Percentiles rank a stretch among this genome's conserved stretches.
Evolutionary conservation across 495 filamentous ascomycete species (phyloP).

Genomic region (Xylaria cubensis): DNA sequence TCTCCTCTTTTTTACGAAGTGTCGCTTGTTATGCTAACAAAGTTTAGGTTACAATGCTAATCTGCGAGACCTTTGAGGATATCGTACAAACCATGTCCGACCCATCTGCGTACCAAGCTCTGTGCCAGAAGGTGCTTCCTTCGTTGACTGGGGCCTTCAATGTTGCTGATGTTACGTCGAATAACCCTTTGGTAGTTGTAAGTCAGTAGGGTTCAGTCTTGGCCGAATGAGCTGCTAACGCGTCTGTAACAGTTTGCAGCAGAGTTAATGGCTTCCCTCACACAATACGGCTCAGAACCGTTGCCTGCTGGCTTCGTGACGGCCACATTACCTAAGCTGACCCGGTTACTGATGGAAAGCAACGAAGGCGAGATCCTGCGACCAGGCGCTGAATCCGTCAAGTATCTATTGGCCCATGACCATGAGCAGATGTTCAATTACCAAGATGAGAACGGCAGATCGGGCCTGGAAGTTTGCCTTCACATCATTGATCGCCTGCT

Average conservation of each 20-base stretch:
- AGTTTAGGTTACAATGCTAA: conserved; percentile 54
- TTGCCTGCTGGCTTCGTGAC: conserved; percentile 87
- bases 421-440: conserved; percentile 84
- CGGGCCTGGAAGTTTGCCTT: conserved; percentile 85
- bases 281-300: conserved; percentile 80
- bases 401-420: conserved; percentile 87
- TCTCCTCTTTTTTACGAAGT: not conserved
- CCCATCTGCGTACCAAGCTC: conserved; percentile 70
- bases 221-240: not conserved
- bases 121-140: conserved; percentile 87
- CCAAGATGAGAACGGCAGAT: conserved; percentile 75
- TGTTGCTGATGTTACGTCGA: conserved; percentile 80
- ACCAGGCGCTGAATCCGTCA: conserved; percentile 83
- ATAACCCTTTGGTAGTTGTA: conserved; percentile 79
- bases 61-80: conserved; percentile 90
- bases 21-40: conserved; percentile 20
- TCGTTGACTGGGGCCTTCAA: conserved; percentile 88
- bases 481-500: conserved; percentile 94
- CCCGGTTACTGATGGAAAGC: conserved; percentile 76
- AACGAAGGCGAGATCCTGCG: conserved; percentile 86
- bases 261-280: conserved; percentile 80
- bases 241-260: conserved; percentile 67
- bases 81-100: conserved; percentile 72
- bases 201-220: conserved; percentile 29
- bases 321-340: conserved; percentile 84